Base-by-base conservation (phyloP, 2,329 filamentous ascomycete species). In the Ophiostoma himal-ulmi region DNA sequence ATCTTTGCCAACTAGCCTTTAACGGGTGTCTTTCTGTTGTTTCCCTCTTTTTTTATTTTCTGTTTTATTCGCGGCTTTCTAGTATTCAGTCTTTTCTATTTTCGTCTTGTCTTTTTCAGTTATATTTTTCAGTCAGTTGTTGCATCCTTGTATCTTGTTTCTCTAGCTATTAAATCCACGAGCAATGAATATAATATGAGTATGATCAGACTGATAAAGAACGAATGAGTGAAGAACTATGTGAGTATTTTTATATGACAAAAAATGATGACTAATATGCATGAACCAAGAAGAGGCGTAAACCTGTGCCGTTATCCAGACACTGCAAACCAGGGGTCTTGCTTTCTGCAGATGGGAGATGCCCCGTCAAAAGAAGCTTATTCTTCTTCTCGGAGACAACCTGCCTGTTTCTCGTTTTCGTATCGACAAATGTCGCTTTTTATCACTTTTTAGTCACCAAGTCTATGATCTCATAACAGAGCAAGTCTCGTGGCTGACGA, bases 1-100 rank as follows among this genome's bases (percentile, higher is more conserved):
- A 87, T 96, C 69, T 96, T 94, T 81, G 91, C 92, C 69, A 84
- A 83, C 76, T 84, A 75, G 30, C 26, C 34, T 30, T 8, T 26
- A n/a, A 4, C 11, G 52, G 22, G 54, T 39, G 26, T 4, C 60
- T 14, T 30, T 14, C 30, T 48, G 13, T 34, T 39, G 34, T 26
- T 68, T 20, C 3, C 17, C 17, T 37, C 5, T 66, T 41, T 41
- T 39, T 41, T 44, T 26, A 1, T 44, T 14, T 66, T 66, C 11
- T 39, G 36, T 26, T 48, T 67, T 34, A 48, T 52, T 20, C 48
- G 30, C 30, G 2, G 3, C n/a, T 68, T 37, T 37, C 62, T 69
- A 64, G 41, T 69, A 34, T 62, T 10, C 57, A 26, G 17, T 64
- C 5, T 39, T 39, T 64, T 20, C 14, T 5, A 11, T 62, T 36